Conservation (phyloP, 2,329 filamentous ascomycete species). For the Verticillium klebahnii region DNA sequence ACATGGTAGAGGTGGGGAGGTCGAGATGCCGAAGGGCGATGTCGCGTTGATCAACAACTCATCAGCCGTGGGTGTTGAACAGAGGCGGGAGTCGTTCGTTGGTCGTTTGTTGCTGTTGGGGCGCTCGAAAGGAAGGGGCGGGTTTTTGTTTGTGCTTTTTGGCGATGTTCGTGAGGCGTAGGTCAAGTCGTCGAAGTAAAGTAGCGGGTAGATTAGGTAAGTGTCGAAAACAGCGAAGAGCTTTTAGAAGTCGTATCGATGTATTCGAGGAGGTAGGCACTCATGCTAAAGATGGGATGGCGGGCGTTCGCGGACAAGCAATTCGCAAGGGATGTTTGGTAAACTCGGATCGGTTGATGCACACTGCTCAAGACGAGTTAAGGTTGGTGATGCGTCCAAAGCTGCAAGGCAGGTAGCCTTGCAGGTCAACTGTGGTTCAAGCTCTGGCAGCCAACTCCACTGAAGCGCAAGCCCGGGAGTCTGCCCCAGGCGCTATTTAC, state of each 20-base stretch:
- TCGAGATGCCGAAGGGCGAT: background rate
- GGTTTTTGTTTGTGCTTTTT: background rate
- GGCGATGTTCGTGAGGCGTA: background rate
- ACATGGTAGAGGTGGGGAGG: conserved; percentile 4
- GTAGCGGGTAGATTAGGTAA: background rate
- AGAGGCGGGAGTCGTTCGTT: background rate
- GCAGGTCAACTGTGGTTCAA: background rate
- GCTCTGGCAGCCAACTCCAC: background rate
- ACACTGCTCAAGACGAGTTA: background rate
- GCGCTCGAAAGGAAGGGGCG: background rate
- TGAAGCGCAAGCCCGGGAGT: background rate
- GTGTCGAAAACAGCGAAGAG: background rate
- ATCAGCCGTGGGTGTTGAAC: no score
- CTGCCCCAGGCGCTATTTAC: background rate
- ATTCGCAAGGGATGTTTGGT: background rate
- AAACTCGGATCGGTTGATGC: background rate
- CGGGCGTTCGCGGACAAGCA: background rate
- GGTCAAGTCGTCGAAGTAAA: background rate
- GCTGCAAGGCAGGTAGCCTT: background rate
- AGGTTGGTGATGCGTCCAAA: background rate
- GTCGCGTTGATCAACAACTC: background rate
- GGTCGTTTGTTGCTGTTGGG: background rate
- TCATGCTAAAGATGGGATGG: no score
- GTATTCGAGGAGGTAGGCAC: background rate
- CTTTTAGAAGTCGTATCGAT: background rate